Percentiles rank a stretch among this genome's conserved stretches.
These are phyloP conservation scores for Amaranthus tricolor DNA, from an alignment of 179 eudicot species.

Conservation along the genomic window DNA sequence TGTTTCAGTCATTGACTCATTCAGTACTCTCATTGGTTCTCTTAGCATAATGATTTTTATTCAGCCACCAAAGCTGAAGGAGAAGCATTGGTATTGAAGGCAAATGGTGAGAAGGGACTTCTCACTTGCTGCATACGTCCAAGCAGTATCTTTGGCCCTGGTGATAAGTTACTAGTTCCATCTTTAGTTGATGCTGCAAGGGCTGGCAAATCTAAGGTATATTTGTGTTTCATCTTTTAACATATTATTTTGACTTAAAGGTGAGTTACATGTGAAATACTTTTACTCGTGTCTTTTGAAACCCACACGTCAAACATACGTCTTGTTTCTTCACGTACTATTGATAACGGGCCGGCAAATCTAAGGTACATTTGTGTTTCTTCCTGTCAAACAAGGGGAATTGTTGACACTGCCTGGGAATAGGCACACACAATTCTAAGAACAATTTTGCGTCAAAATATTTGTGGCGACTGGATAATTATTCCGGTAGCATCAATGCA, in stretches of 20 bases:
- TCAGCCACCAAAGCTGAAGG: constrained; percentile 96
- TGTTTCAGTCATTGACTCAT: neutral
- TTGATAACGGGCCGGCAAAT: constrained; percentile 60
- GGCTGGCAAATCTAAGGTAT: constrained; percentile 93
- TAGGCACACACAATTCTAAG: too few species aligned
- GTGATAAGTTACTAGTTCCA: constrained; percentile 91
- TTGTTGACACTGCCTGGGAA: too few species aligned
- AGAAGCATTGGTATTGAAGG: constrained; percentile 77
- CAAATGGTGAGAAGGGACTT: constrained; percentile 85
- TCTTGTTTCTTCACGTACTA: too few species aligned
- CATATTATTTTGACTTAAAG: neutral
- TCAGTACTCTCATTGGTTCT: constrained; percentile 5
- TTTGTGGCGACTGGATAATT: neutral
- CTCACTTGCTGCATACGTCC: constrained; percentile 93
- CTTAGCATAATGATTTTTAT: constrained; percentile 88
- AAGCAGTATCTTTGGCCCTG: constrained; percentile 96
- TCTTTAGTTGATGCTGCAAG: constrained; percentile 89
- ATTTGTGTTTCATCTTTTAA: constrained; percentile 6
- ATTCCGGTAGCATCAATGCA: neutral
- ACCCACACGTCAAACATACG: too few species aligned
- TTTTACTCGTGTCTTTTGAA: neutral
- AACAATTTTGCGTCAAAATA: neutral
- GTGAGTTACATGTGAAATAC: neutral
- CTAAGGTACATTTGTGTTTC: constrained; percentile 56
- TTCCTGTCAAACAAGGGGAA: neutral